A percentile compares a stretch with the other conserved stretches of the same genome.
Evolutionary conservation across 2,329 filamentous ascomycete genomes (phyloP).

Genomic region (Calonectria pseudoreteaudii): DNA sequence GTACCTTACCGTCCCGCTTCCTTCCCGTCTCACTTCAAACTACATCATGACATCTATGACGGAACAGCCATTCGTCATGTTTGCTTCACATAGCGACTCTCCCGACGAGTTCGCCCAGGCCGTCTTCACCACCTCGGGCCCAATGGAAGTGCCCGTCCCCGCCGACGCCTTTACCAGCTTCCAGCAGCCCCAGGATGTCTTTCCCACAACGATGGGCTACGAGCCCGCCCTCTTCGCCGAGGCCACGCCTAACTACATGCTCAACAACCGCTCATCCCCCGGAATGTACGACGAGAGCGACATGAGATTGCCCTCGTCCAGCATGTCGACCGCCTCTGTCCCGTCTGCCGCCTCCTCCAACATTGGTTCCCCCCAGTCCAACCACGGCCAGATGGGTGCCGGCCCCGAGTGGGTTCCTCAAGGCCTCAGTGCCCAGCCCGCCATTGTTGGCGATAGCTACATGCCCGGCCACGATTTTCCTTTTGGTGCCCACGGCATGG

Average conservation of each 20-base stretch:
- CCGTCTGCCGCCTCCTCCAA: slow-evolving; percentile 75
- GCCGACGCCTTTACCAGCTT: slow-evolving; percentile 59
- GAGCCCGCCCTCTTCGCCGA: slow-evolving; percentile 63
- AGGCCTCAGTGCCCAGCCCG: slow-evolving; percentile 70
- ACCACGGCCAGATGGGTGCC: slow-evolving; percentile 67
- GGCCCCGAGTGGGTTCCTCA: slow-evolving; percentile 69
- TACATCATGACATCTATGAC: slow-evolving; percentile 46
- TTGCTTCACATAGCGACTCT: slow-evolving; percentile 44
- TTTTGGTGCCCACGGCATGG: slow-evolving; percentile 61
- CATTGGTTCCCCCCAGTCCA: slow-evolving; percentile 75
- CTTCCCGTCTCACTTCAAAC: slow-evolving; percentile 20
- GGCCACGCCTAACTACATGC: slow-evolving; percentile 53
- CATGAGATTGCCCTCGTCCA: slow-evolving; percentile 64
- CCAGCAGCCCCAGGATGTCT: slow-evolving; percentile 51
- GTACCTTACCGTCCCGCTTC: slow-evolving; percentile 13
- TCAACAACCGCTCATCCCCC: slow-evolving; percentile 61
- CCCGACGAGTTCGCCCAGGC: slow-evolving; percentile 54
- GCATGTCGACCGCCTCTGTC: slow-evolving; percentile 70
- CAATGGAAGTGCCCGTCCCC: slow-evolving; percentile 62
- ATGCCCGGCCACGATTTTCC: slow-evolving; percentile 67
- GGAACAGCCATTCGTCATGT: slow-evolving; percentile 45
- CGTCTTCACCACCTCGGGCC: slow-evolving; percentile 53
- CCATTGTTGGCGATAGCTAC: slow-evolving; percentile 71
- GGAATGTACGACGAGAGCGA: slow-evolving; percentile 65
- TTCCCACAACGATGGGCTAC: slow-evolving; percentile 54